phyloP scores from a whole-genome alignment of 306 rosid species.

The Acmispon strigosus region DNA sequence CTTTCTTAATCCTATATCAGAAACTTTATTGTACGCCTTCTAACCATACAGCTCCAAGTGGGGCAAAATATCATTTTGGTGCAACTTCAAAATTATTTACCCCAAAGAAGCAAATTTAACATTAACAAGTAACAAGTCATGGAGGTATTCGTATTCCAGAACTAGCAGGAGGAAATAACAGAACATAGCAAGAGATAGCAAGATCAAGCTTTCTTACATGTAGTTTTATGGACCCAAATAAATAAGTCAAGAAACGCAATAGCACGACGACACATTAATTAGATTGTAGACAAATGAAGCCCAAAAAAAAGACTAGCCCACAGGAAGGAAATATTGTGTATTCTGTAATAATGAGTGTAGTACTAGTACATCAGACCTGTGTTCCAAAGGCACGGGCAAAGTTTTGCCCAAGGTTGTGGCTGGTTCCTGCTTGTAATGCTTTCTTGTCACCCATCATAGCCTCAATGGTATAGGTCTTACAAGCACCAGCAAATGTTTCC shows the following conservation, averaged over 20 bases:
- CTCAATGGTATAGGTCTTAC: constrained; percentile 87
- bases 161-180: background rate
- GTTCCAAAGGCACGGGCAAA: constrained; percentile 92
- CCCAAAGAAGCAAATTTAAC: background rate
- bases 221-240: background rate
- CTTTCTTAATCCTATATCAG: background rate
- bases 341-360: background rate
- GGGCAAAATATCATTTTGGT: background rate
- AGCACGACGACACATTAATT: background rate
- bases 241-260: background rate
- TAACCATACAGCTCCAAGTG: background rate
- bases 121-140: background rate
- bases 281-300: background rate
- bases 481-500: constrained; percentile 98
- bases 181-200: background rate
- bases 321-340: background rate
- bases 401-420: constrained; percentile 98
- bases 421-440: constrained; percentile 97
- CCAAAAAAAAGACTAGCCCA: background rate
- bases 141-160: background rate
- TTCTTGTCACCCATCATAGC: constrained; percentile 99
- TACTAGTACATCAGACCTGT: constrained; percentile 39
- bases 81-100: background rate
- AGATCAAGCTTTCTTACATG: background rate
- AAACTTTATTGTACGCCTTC: background rate